Conservation (phyloP, 805 yeast genomes). For the Diddensiella transvaalensis region DNA sequence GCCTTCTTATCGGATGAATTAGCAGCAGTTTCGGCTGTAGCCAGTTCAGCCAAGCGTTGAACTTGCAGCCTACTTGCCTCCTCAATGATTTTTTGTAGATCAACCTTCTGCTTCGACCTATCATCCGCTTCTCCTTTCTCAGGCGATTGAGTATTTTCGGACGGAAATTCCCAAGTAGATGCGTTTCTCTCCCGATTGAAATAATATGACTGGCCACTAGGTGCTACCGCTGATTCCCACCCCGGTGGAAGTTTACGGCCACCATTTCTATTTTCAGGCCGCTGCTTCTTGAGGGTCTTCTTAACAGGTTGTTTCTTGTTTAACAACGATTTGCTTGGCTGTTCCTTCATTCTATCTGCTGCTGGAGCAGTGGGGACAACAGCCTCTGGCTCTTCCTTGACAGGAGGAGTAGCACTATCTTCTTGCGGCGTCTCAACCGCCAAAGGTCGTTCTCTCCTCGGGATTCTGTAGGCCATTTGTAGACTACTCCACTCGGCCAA, state of each 20-base stretch:
- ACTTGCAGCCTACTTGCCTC: conserved; percentile 32
- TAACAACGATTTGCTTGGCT: conserved; percentile 1
- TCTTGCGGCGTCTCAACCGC: conserved; percentile 12
- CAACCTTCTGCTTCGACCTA: conserved; percentile 21
- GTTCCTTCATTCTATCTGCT: neutral
- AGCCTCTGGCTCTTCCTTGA: conserved; percentile 24
- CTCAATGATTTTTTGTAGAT: conserved; percentile 39
- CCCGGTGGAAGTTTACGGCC: conserved; percentile 48
- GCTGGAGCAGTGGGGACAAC: neutral
- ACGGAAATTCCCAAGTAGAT: conserved; percentile 63
- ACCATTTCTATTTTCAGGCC: neutral
- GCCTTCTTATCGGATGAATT: conserved; percentile 12
- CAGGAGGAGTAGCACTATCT: conserved; percentile 9
- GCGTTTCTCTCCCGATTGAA: conserved; percentile 46
- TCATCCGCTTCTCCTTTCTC: conserved; percentile 5
- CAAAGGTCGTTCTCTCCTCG: conserved; percentile 45
- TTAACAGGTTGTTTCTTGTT: conserved; percentile 1
- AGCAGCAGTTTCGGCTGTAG: conserved; percentile 31
- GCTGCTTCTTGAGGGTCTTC: neutral
- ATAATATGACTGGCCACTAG: conserved; percentile 47
- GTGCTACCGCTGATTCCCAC: conserved; percentile 59
- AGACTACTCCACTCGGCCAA: conserved; percentile 67
- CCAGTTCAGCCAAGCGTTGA: conserved; percentile 9
- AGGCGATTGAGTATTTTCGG: conserved; percentile 19
- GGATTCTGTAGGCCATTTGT: conserved; percentile 82